Evolutionary conservation across 2,329 filamentous ascomycete genomes (phyloP).

Genomic region (Samsoniella hepiali): DNA sequence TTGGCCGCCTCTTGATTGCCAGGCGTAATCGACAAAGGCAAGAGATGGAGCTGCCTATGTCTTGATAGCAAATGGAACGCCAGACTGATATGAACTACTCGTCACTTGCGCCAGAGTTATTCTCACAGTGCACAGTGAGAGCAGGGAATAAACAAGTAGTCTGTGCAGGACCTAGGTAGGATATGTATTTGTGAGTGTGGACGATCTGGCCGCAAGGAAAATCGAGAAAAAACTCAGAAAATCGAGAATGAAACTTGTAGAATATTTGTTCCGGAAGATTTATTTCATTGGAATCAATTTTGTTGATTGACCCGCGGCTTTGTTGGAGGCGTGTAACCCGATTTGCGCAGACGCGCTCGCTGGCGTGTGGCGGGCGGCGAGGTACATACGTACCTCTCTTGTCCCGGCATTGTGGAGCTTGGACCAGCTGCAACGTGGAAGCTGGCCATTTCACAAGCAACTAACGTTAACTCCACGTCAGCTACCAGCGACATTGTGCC

Average conservation of each 20-base stretch:
- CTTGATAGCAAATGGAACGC: background rate
- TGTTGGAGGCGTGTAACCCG: background rate
- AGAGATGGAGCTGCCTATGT: background rate
- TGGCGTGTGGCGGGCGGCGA: conserved; percentile 1
- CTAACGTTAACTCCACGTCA: conserved; percentile 14
- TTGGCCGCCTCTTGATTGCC: background rate
- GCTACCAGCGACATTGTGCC: conserved; percentile 8
- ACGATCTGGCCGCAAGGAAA: too few relatives aligned
- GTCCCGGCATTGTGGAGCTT: conserved; percentile 25
- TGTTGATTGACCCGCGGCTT: background rate
- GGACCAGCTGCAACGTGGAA: conserved; percentile 28
- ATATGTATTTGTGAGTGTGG: too few relatives aligned
- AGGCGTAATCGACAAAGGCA: background rate
- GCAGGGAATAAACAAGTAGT: background rate
- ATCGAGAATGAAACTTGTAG: background rate
- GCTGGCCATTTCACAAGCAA: conserved; percentile 19
- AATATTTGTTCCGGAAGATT: background rate
- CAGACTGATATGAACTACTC: background rate
- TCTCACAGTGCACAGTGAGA: background rate
- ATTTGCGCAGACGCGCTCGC: background rate
- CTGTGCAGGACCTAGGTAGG: background rate
- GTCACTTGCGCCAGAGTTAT: background rate
- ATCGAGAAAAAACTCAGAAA: too few relatives aligned
- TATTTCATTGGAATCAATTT: background rate
- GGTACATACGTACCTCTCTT: conserved; percentile 9